Evolutionary conservation across 257 asterid species (phyloP), one percentile per base, ranked within the genome.

Genomic region (Penstemon eatonii): DNA sequence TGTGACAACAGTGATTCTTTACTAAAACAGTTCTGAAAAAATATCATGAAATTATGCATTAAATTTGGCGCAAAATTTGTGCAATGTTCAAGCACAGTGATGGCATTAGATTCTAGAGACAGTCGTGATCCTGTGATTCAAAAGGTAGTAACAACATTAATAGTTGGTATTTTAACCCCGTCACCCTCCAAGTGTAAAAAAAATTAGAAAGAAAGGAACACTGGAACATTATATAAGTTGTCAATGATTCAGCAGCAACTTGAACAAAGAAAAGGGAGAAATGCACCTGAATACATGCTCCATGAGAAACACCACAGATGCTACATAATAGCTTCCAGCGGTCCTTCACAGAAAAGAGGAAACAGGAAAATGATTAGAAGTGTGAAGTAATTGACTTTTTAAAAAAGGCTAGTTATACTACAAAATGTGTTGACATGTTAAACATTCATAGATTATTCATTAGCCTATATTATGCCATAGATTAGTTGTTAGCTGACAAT

Each of bases 271-370:
- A 75, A 37, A 63, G 47, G 25, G 53, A 66, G 36, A 75, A 69
- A 79, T 63, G 55, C 75, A 94, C 99, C 96, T 91, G 99, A 75
- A 94, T 94, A 69, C 99, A 91, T 46, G 99, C 99, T 71, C 99
- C 97, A 83, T 87, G 86, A 76, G 97, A 69, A 82, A 94, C 97
- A 60, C 81, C 80, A 65, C 99, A 94, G 68, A 91, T 94, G 86
- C 96, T 89, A 65, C 99, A 91, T 25, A 87, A 74, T 62, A 94
- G 93, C 91, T 83, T 94, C 99, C 97, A 94, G 51, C 99, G 99
- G 58, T 89, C 96, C 99, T 94, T 72, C 64, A 83, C 56, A 68
- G 70, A 75, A 67, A 18, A 58, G 44, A 25, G 33, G 33, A 25
- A 25, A 25, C 33, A n/a, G 60, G 38, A 62, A 11, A 52, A 65